Conservation (phyloP, 140 eudicot genomes). For the Cichorium intybus region DNA sequence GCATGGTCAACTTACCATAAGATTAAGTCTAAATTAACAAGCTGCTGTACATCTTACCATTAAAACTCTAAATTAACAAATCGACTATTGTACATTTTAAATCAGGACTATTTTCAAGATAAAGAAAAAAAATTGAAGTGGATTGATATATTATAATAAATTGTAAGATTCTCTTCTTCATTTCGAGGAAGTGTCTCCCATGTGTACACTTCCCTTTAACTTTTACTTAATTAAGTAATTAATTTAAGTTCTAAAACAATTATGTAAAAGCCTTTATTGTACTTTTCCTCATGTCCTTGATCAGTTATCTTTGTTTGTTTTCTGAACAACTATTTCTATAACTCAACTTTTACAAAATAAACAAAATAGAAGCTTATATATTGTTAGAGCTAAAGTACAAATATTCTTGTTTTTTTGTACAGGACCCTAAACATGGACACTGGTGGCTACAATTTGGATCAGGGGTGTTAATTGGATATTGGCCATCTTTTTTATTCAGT, state of each 20-base stretch:
- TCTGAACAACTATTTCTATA: slow-evolving; percentile 16
- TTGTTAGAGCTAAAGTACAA: background rate
- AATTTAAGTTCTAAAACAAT: slow-evolving; percentile 16
- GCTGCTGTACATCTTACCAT: no score
- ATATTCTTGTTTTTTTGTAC: background rate
- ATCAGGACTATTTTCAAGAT: background rate
- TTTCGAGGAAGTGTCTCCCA: slow-evolving; percentile 38
- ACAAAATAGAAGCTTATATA: slow-evolving; percentile 37
- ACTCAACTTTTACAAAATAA: slow-evolving; percentile 23
- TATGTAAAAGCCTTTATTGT: slow-evolving; percentile 25
- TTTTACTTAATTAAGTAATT: slow-evolving; percentile 20
- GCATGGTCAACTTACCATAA: no score
- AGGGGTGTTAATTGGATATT: slow-evolving; percentile 84
- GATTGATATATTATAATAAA: slow-evolving; percentile 14
- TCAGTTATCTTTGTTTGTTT: slow-evolving; percentile 18
- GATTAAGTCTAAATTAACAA: no score
- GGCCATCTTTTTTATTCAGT: slow-evolving; percentile 87
- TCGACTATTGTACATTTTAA: background rate
- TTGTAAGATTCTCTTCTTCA: slow-evolving; percentile 45
- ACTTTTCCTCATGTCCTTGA: slow-evolving; percentile 6
- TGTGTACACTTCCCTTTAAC: slow-evolving; percentile 27
- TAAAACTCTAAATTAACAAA: no score
- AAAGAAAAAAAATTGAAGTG: slow-evolving; percentile 15
- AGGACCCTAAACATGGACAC: slow-evolving; percentile 97
- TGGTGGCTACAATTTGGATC: slow-evolving; percentile 98